Conservation (phyloP, 2,329 filamentous ascomycete species). For the Dothistroma pini region DNA sequence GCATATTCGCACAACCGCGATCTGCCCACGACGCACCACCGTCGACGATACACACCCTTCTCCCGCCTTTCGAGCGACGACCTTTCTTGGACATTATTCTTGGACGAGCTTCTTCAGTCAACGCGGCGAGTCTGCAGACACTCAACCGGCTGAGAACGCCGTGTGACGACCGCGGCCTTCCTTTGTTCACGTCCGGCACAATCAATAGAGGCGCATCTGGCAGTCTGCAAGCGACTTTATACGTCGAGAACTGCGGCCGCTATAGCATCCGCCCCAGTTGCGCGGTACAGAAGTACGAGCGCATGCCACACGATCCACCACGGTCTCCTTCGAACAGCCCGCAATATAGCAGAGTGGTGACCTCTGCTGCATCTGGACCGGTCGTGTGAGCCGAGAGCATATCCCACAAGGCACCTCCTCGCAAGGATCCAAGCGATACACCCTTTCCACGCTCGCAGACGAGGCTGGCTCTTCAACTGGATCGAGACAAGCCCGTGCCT, state of each 20-base stretch:
- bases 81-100: conserved; percentile 2
- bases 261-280: background rate
- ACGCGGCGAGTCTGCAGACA: conserved; percentile 2
- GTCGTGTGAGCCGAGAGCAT: background rate
- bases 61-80: background rate
- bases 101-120: background rate
- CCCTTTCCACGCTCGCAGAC: background rate
- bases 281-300: background rate
- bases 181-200: conserved; percentile 14
- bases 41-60: background rate
- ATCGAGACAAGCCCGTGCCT: background rate
- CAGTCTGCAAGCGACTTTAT: conserved; percentile 20
- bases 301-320: conserved; percentile 1
- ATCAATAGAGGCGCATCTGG: conserved; percentile 18
- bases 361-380: background rate
- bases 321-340: background rate
- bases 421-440: background rate
- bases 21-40: background rate
- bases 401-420: background rate
- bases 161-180: conserved; percentile 9
- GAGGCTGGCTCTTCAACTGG: background rate
- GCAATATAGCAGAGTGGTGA: background rate
- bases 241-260: conserved; percentile 5
- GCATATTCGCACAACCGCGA: background rate
- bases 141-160: background rate